A percentile compares a stretch with the other conserved stretches of the same genome.
phyloP scores from a whole-genome alignment of 1,284 basidiomycete species.

The Vanrija humicola region DNA sequence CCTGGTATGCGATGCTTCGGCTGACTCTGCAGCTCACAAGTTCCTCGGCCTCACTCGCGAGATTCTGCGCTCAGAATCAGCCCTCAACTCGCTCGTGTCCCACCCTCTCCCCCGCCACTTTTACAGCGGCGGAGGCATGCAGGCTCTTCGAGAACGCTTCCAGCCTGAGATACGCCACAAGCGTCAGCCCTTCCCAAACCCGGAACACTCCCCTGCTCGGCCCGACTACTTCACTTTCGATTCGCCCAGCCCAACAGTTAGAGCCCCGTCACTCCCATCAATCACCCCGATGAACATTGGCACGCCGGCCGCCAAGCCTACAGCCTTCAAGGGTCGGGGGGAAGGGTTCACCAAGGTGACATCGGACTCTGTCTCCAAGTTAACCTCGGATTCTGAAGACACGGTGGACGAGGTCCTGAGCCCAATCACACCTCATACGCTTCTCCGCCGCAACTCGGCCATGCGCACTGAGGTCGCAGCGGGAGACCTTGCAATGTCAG shows the following conservation, averaged over 20 bases:
- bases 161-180: slow-evolving; percentile 38
- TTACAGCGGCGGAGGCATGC: slow-evolving; percentile 90
- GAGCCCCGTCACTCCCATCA: slow-evolving; percentile 36
- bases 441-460: slow-evolving; percentile 30
- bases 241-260: slow-evolving; percentile 37
- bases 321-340: slow-evolving; percentile 1
- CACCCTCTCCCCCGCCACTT: slow-evolving; percentile 88
- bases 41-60: slow-evolving; percentile 94
- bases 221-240: slow-evolving; percentile 49
- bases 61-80: slow-evolving; percentile 91
- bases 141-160: slow-evolving; percentile 79
- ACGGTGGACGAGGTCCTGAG: background rate
- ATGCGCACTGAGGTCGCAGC: slow-evolving; percentile 50
- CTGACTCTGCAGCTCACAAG: slow-evolving; percentile 66
- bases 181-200: slow-evolving; percentile 7
- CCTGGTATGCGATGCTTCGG: slow-evolving; percentile 41
- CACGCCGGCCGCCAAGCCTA: slow-evolving; percentile 21
- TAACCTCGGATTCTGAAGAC: background rate
- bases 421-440: slow-evolving; percentile 16
- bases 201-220: background rate
- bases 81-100: slow-evolving; percentile 93
- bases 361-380: background rate
- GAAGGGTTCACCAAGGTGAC: background rate
- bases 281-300: slow-evolving; percentile 25
- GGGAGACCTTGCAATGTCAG: slow-evolving; percentile 55